Evolutionary conservation across 2,329 filamentous ascomycete genomes (phyloP).

Genomic region (Purpureocillium takamizusanense): DNA sequence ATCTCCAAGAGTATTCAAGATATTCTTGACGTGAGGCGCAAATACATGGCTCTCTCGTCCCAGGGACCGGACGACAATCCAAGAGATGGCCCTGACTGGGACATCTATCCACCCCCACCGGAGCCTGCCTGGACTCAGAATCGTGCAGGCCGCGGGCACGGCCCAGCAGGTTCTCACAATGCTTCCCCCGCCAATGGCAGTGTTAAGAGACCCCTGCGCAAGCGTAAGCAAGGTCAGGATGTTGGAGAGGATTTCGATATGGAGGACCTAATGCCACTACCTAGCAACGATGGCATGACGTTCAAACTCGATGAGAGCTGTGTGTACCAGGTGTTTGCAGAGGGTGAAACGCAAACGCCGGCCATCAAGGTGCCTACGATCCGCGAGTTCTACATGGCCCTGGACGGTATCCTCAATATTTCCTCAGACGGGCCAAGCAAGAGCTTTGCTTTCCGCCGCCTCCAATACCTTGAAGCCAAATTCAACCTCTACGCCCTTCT

Average conservation of each 20-base stretch:
- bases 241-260: constrained; percentile 90
- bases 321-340: constrained; percentile 88
- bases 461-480: constrained; percentile 94
- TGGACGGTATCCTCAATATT: constrained; percentile 78
- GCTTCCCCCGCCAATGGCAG: not conserved
- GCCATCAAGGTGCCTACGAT: constrained; percentile 82
- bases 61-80: constrained; percentile 81
- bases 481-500: constrained; percentile 90
- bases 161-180: constrained; percentile 9
- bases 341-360: constrained; percentile 52
- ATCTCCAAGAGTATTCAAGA: constrained; percentile 90
- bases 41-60: constrained; percentile 78
- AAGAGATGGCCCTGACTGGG: constrained; percentile 73
- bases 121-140: constrained; percentile 69
- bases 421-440: constrained; percentile 94
- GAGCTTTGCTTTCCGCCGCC: constrained; percentile 87
- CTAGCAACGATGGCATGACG: constrained; percentile 58
- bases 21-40: constrained; percentile 78
- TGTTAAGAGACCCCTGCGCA: constrained; percentile 42
- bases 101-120: constrained; percentile 83
- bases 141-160: constrained; percentile 8
- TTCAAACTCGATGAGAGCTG: constrained; percentile 76
- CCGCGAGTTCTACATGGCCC: constrained; percentile 90
- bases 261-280: constrained; percentile 66
- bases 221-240: constrained; percentile 76